Evolutionary conservation across 768 basidiomycete genomes (phyloP).

Genomic region (Leccinum fibrillosum): DNA sequence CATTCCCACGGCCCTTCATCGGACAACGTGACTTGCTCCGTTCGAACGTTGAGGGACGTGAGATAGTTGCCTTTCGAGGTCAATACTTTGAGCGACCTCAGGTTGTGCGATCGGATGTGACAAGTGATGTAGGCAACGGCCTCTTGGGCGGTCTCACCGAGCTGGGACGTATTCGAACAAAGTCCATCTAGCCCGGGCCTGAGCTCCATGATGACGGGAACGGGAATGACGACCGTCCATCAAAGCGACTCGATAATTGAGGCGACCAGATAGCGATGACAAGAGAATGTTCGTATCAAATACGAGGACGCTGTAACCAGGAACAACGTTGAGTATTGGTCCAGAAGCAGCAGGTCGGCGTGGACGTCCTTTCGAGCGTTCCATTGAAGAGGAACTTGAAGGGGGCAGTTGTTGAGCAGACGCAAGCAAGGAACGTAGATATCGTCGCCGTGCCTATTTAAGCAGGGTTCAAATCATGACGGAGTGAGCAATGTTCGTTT

Average conservation of each 20-base stretch:
- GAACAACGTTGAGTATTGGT: conserved; percentile 53
- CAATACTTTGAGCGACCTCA: conserved; percentile 81
- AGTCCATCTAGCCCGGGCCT: conserved; percentile 66
- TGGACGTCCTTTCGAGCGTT: conserved; percentile 27
- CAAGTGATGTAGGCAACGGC: conserved; percentile 75
- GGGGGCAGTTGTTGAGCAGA: conserved; percentile 33
- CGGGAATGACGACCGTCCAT: conserved; percentile 89
- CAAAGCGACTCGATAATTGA: conserved; percentile 72
- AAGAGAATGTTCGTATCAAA: conserved; percentile 95
- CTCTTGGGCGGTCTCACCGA: conserved; percentile 70
- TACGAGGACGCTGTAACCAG: conserved; percentile 88
- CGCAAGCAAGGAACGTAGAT: conserved; percentile 68
- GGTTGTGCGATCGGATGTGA: conserved; percentile 67
- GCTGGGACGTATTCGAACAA: conserved; percentile 53
- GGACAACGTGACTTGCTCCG: conserved; percentile 77
- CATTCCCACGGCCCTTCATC: conserved; percentile 50
- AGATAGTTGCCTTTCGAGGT: conserved; percentile 96
- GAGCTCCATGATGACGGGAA: conserved; percentile 91
- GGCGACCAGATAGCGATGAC: conserved; percentile 72
- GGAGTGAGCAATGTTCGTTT: background rate
- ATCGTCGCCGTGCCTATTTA: conserved; percentile 64
- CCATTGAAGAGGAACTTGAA: conserved; percentile 16
- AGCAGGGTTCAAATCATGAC: conserved; percentile 1
- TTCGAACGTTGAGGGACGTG: conserved; percentile 72
- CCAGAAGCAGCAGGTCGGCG: conserved; percentile 32